Conservation (phyloP, 192 early-diverging fungal genomes). For the Jimgerdemannia lactiflua region DNA sequence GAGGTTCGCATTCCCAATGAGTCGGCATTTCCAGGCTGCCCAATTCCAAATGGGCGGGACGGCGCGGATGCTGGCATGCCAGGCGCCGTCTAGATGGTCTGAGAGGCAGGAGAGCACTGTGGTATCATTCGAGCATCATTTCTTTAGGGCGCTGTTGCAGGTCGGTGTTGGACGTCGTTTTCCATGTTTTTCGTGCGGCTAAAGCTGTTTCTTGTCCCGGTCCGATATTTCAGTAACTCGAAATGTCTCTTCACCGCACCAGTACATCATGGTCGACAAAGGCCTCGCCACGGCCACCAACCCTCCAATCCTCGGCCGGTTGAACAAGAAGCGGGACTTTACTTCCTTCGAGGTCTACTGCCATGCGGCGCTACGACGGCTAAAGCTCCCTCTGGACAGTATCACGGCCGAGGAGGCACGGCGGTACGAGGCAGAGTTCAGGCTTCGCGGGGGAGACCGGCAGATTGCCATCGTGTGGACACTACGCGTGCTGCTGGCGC, state of each 20-base stretch:
- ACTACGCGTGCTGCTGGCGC: slow-evolving; percentile 68
- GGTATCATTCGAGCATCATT: slow-evolving; percentile 65
- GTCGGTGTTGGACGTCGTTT: too few species aligned
- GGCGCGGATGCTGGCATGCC: slow-evolving; percentile 73
- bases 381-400: slow-evolving; percentile 34
- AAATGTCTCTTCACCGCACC: not conserved
- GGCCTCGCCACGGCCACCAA: slow-evolving; percentile 37
- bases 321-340: slow-evolving; percentile 50
- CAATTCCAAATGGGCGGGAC: slow-evolving; percentile 50
- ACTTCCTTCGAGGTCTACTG: slow-evolving; percentile 52
- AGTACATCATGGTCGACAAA: slow-evolving; percentile 56
- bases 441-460: slow-evolving; percentile 31
- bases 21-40: slow-evolving; percentile 16
- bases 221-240: too few species aligned
- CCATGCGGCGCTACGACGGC: slow-evolving; percentile 54
- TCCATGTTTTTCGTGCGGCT: too few species aligned
- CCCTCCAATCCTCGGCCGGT: slow-evolving; percentile 57
- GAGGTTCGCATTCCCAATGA: slow-evolving; percentile 40
- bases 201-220: too few species aligned
- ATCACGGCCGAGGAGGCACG: slow-evolving; percentile 39
- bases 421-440: slow-evolving; percentile 35
- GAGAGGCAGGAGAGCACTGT: slow-evolving; percentile 45
- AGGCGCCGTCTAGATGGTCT: slow-evolving; percentile 78
- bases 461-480: slow-evolving; percentile 84
- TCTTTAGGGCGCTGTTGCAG: slow-evolving; percentile 52